phyloP scores from a whole-genome alignment of 164 flowering plant genomes.

The Vitis rotundifolia region DNA sequence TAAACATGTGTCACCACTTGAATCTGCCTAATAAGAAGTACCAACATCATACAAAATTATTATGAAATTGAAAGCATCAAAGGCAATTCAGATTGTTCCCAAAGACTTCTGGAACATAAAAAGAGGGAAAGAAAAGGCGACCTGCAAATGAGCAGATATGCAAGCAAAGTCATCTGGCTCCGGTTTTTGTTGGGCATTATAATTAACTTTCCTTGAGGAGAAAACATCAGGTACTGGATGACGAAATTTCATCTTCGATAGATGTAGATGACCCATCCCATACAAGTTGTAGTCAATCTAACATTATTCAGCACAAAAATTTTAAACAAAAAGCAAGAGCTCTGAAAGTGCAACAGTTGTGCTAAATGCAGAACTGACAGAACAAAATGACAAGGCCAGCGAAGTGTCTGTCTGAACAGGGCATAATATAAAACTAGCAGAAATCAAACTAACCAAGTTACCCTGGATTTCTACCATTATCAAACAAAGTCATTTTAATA shows the following conservation, averaged over 20 bases:
- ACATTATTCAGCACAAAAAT: background rate
- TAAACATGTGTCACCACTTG: constrained; percentile 24
- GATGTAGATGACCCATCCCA: constrained; percentile 95
- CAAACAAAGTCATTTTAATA: no score
- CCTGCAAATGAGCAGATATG: constrained; percentile 42
- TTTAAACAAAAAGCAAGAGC: no score
- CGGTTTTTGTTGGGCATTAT: constrained; percentile 14
- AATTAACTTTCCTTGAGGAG: constrained; percentile 22
- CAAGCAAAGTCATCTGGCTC: constrained; percentile 17
- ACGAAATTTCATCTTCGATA: constrained; percentile 83
- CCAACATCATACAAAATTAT: constrained; percentile 12
- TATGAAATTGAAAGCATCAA: background rate
- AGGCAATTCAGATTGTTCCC: background rate
- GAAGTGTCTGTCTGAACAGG: no score
- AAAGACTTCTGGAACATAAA: background rate
- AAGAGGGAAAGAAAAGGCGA: constrained; percentile 17
- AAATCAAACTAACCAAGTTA: no score
- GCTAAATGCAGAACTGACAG: no score
- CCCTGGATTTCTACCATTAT: no score
- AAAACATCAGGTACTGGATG: constrained; percentile 63
- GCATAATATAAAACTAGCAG: no score
- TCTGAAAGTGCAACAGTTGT: no score
- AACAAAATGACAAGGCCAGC: no score
- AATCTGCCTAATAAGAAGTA: constrained; percentile 62
- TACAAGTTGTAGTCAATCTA: constrained; percentile 90